Evolutionary conservation across 768 basidiomycete genomes (phyloP).

Genomic region (Fomitopsis serialis): DNA sequence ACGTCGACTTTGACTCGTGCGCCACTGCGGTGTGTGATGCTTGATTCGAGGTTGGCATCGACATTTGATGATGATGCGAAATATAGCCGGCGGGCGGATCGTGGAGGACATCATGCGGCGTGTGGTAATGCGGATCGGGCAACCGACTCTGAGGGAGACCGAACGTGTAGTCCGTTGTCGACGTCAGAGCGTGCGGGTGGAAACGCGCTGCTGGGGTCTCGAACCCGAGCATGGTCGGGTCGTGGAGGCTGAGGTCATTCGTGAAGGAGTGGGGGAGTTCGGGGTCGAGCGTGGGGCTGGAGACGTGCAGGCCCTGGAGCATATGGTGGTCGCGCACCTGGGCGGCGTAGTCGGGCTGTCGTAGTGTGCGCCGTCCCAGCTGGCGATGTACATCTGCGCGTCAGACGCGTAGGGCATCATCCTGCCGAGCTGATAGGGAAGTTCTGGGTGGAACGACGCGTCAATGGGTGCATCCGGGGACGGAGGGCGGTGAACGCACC

Average conservation of each 20-base stretch:
- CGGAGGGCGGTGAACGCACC: slow-evolving; percentile 27
- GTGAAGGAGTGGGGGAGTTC: slow-evolving; percentile 16
- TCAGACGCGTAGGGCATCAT: neutral
- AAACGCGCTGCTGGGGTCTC: slow-evolving; percentile 14
- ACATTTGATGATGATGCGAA: slow-evolving; percentile 15
- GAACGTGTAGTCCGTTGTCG: slow-evolving; percentile 20
- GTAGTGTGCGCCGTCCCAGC: slow-evolving; percentile 15
- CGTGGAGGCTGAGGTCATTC: slow-evolving; percentile 17
- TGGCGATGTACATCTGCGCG: slow-evolving; percentile 7
- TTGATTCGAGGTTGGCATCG: slow-evolving; percentile 13
- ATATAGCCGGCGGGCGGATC: slow-evolving; percentile 13
- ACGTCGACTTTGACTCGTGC: slow-evolving; percentile 11
- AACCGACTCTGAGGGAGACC: slow-evolving; percentile 22
- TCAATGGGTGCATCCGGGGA: neutral
- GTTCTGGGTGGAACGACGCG: neutral
- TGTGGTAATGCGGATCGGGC: slow-evolving; percentile 17
- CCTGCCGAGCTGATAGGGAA: neutral
- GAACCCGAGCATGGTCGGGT: slow-evolving; percentile 20
- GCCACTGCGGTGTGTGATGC: slow-evolving; percentile 12
- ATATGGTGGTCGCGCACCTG: slow-evolving; percentile 22
- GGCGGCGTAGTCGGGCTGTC: slow-evolving; percentile 14
- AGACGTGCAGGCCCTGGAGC: slow-evolving; percentile 22
- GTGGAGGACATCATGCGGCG: slow-evolving; percentile 18
- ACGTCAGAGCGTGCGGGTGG: slow-evolving; percentile 17
- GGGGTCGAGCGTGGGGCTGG: slow-evolving; percentile 18